A percentile compares a stretch with the other conserved stretches of the same genome.
phyloP scores from a whole-genome alignment of 352 stramenopile species.

The Pythium oligandrum region DNA sequence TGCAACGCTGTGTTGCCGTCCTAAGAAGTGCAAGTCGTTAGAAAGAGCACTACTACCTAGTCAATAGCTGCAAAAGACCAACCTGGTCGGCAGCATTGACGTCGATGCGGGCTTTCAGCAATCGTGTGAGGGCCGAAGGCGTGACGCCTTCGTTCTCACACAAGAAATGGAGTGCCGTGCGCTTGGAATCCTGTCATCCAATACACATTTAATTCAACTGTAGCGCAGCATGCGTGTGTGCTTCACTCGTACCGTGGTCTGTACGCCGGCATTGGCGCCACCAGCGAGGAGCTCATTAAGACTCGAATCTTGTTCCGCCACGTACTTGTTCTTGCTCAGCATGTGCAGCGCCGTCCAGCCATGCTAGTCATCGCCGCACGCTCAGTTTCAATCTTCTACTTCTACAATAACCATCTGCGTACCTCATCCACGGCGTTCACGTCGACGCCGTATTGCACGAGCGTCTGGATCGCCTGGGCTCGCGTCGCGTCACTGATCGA shows the following conservation, averaged over 20 bases:
- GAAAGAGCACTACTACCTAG: too few species aligned
- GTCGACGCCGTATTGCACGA: conserved; percentile 36
- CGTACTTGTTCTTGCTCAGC: conserved; percentile 34
- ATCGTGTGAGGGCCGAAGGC: conserved; percentile 21
- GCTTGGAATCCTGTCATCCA: conserved; percentile 17
- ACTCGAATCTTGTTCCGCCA: conserved; percentile 8
- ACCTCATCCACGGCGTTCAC: conserved; percentile 69
- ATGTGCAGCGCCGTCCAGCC: conserved; percentile 71
- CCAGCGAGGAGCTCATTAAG: conserved; percentile 13
- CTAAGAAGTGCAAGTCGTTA: conserved; percentile 14
- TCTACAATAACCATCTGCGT: background rate
- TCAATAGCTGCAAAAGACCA: background rate
- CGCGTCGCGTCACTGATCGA: conserved; percentile 29
- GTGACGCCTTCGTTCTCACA: conserved; percentile 66
- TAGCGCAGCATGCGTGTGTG: background rate
- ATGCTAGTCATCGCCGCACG: conserved; percentile 21
- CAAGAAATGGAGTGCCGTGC: conserved; percentile 25
- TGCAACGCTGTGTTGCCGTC: conserved; percentile 67
- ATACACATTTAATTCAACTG: background rate
- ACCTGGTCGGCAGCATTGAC: conserved; percentile 50
- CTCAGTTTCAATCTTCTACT: too few species aligned
- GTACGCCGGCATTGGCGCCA: conserved; percentile 9
- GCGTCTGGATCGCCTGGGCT: conserved; percentile 30
- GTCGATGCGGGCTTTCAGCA: conserved; percentile 37
- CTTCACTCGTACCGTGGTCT: conserved; percentile 15